Evolutionary conservation across 331 rosid species (phyloP).

Genomic region (Rhamnella rubrinervis): DNA sequence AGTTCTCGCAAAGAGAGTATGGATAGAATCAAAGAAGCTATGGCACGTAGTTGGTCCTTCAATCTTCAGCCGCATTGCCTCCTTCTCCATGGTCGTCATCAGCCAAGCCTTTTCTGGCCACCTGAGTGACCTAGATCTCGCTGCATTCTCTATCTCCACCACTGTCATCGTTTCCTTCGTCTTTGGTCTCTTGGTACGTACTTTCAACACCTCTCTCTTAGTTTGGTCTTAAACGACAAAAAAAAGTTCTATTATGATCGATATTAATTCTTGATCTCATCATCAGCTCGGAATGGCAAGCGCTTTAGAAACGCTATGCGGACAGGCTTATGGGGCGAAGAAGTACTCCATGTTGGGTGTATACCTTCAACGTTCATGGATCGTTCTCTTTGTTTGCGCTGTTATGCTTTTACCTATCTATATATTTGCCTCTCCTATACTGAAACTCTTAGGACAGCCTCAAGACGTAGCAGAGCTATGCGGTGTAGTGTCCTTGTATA

Average conservation of each 20-base stretch:
- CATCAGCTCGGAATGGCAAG: slow-evolving; percentile 29
- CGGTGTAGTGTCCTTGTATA: slow-evolving; percentile 2
- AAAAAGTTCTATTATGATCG: too few relatives aligned
- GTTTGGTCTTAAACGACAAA: too few relatives aligned
- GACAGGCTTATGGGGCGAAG: slow-evolving; percentile 27
- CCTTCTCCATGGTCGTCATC: slow-evolving; percentile 18
- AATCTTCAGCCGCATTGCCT: slow-evolving; percentile 12
- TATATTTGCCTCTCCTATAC: slow-evolving; percentile 12
- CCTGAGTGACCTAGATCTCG: slow-evolving; percentile 22
- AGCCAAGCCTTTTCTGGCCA: slow-evolving; percentile 27
- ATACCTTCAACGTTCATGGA: slow-evolving; percentile 23
- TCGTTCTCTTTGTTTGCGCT: not conserved
- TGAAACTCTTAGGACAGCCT: slow-evolving; percentile 8
- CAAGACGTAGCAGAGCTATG: not conserved
- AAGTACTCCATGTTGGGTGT: slow-evolving; percentile 21
- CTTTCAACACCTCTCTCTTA: too few relatives aligned
- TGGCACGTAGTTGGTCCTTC: slow-evolving; percentile 31
- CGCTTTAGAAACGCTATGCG: slow-evolving; percentile 25
- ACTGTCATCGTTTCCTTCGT: slow-evolving; percentile 23
- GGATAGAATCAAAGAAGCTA: slow-evolving; percentile 26
- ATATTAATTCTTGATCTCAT: too few relatives aligned
- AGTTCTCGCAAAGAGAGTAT: not conserved
- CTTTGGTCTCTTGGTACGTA: slow-evolving; percentile 27
- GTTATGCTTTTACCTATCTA: slow-evolving; percentile 9
- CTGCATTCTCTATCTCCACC: slow-evolving; percentile 25